Base-by-base conservation (phyloP, 306 rosid genomes). In the Vicia villosa region DNA sequence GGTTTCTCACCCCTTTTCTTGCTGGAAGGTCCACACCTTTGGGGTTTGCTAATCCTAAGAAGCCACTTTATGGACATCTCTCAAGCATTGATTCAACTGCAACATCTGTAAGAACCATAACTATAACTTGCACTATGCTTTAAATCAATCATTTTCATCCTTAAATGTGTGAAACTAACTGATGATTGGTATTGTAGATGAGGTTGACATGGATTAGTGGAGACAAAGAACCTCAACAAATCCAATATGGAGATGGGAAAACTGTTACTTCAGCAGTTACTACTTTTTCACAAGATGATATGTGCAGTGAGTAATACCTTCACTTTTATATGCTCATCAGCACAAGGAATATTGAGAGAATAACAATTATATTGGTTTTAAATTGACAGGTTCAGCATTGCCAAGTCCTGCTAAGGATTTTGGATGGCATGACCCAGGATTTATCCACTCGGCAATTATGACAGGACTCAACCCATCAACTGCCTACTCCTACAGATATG, bases 391-490 rank as follows among this genome's bases (percentile, higher is more conserved):
- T 74, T 67, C 84, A 43, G n/a, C 0, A 1, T 0, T 78, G 38
- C 73, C 76, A 5, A 93, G 96, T 78, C 98, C 98, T 73, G 98
- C 98, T 10, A 86, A 77, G 67, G 97, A 93, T 65, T 93, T 93
- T 19, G 96, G 98, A 26, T 93, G 98, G 98, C 98, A 93, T 86
- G 91, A 93, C 50, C 98, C 97, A 1, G 98, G 97, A 47, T 90
- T 52, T 86, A 88, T 93, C 46, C 98, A 93, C 70, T 80, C 98
- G 14, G 97, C 87, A 69, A 65, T 90, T 43, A 88, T 93, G 90
- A 84, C 83, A n/a, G 94, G 83, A 66, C 94, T 93, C 49, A 57
- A 69, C 14, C 96, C 98, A 82, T 90, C 86, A 69, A 76, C 77
- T 64, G 72, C 37, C 21, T 86, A 68, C 75, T 81, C 89, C 43